A percentile compares a stretch with the other conserved stretches of the same genome.
phyloP scores from a whole-genome alignment of 192 early-diverging fungal genomes.

The Backusella liffmaniae region DNA sequence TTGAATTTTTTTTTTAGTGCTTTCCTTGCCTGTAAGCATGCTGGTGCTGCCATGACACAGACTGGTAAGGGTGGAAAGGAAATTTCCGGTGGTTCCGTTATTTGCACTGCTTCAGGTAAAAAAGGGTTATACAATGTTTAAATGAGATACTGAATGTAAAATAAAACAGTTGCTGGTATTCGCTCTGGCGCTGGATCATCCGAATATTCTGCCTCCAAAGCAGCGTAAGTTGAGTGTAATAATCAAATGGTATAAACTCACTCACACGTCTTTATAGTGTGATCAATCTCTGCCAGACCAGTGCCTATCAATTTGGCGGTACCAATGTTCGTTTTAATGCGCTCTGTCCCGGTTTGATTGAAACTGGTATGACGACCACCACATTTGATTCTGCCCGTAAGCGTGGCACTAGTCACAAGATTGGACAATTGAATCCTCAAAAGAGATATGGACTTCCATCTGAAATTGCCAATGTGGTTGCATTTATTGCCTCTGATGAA shows the following conservation, averaged over 20 bases:
- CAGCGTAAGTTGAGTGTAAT: slow-evolving; percentile 22
- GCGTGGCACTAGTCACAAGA: slow-evolving; percentile 37
- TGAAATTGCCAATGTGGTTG: slow-evolving; percentile 45
- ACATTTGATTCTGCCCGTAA: slow-evolving; percentile 45
- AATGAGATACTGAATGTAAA: too few species aligned
- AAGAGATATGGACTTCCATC: slow-evolving; percentile 35
- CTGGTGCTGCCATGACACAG: slow-evolving; percentile 40
- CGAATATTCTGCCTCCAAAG: slow-evolving; percentile 56
- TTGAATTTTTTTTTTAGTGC: slow-evolving; percentile 19
- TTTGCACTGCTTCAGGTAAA: slow-evolving; percentile 52
- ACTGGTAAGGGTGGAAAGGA: slow-evolving; percentile 44
- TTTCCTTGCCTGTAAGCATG: slow-evolving; percentile 50
- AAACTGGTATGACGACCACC: slow-evolving; percentile 49
- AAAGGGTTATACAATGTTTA: too few species aligned
- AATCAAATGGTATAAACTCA: too few species aligned
- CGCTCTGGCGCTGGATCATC: slow-evolving; percentile 48
- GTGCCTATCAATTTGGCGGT: slow-evolving; percentile 37
- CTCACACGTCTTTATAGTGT: slow-evolving; percentile 7
- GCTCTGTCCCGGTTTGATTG: slow-evolving; percentile 52
- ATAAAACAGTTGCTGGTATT: slow-evolving; percentile 34
- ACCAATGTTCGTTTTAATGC: slow-evolving; percentile 52
- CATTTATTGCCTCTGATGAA: slow-evolving; percentile 49
- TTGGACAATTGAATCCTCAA: slow-evolving; percentile 52
- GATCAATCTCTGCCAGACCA: slow-evolving; percentile 42
- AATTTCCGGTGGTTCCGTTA: slow-evolving; percentile 42